Base-by-base conservation (phyloP, 192 early-diverging fungal genomes). In the Backusella mclennaniae region DNA sequence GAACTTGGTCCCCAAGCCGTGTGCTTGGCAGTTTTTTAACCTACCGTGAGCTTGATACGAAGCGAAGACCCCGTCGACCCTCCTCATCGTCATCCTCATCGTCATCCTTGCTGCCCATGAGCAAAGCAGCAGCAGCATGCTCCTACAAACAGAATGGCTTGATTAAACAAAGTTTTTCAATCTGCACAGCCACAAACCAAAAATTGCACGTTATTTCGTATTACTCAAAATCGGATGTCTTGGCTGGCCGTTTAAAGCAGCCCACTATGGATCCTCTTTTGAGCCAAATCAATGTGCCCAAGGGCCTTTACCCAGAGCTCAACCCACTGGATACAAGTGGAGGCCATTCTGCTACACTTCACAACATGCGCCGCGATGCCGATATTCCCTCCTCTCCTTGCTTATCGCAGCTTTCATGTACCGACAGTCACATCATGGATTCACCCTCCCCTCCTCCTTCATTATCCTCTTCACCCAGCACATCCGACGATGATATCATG, bases 141-240 rank as follows among this genome's bases (percentile, higher is more conserved):
- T 83, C 84, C 76, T 92, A 86, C 76, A 94, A 95, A 73, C 89
- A 91, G 56, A 89, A 92, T 79, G 96, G 96, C 29, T 84, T 97
- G 56, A 89, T 95, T 7, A 97, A 97, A 80, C 95, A 96, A 87
- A 92, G 93, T 3, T 92, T 97, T 63, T 93, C 92, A 19, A 95
- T 97, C 73, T 90, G 90, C 70, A 96, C 95, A 8, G 86, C 90
- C 11, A 89, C 90, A 66, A 91, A 92, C 71, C 90, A 93, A 79
- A 92, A 91, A 79, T 85, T 96, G 68, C 94, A 96, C 81, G 88
- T 97, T 29, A 96, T 97, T 80, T 93, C 91, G 17, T 97, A 97
- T 86, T 97, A 96, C 79, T 90, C 93, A 21, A 93, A 92, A 76
- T 91, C 92, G 46, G 95, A 96, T 85, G 85, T 92, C 26, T 82